Evolutionary conservation across 2,329 filamentous ascomycete genomes (phyloP), one percentile per base, ranked within the genome.

Genomic region (Sarocladium strictum): DNA sequence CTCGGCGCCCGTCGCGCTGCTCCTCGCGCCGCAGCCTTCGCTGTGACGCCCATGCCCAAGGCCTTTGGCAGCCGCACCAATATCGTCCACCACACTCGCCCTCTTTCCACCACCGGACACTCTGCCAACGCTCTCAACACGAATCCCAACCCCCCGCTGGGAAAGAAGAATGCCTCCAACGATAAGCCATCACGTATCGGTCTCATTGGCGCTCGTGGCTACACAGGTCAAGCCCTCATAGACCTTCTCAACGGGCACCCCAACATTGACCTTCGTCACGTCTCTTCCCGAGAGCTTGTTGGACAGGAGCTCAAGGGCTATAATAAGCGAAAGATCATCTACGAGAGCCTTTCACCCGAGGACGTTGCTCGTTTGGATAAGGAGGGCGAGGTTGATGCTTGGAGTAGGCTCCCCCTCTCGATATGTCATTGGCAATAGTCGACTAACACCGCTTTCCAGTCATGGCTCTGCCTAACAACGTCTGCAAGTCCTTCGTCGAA

Each of bases 391-490:
- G 85, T 97, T 51, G 93, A 97, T 74, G 94, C 89, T 73, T 97
- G 92, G 92, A 47, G 43, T 47, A 47, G 38, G 38, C 23, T 17
- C 24, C 7, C 24, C 14, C 7, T n/a, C 12, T 47, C 21, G 14
- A 12, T 11, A 15, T 15, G 29, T 47, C 15, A 11, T 12, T 47
- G 23, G 10, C 24, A 3, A 15, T 27, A n/a, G 23, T 11, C 15
- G 5, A 47, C 14, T 27, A 10, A 27, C 23, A 15, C 24, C 27
- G 10, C 12, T 3, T 29, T 27, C 24, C 23, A 47, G 89, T 97
- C 43, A 94, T 97, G 89, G 94, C 94, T 33, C 83, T 97, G 27
- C 94, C 93, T 43, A 99, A 97, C 66, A 89, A 90, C 58, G 90
- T 96, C 51, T 97, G 90, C 82, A 89, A 91, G 74, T 92, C 94